These are phyloP conservation scores for Kwoniella botswanensis DNA, from an alignment of 768 basidiomycete species.

Conservation along the genomic window DNA sequence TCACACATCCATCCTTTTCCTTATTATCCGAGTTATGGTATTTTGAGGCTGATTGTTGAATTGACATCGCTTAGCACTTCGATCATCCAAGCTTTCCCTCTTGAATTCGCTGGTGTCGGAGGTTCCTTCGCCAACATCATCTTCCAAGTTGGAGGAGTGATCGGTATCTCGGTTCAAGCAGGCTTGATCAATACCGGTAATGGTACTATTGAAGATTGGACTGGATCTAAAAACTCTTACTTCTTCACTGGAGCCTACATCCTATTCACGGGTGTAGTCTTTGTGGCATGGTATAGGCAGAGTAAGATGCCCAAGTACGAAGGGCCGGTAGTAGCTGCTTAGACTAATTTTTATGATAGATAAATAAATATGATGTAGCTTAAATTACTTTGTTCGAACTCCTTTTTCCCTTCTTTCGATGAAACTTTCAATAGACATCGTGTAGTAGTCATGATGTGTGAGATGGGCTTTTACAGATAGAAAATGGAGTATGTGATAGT, in stretches of 20 bases:
- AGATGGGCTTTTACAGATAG: neutral
- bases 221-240: constrained; percentile 43
- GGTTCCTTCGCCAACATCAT: constrained; percentile 52
- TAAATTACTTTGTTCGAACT: neutral
- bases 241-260: constrained; percentile 50
- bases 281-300: constrained; percentile 46
- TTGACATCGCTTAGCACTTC: constrained; percentile 9
- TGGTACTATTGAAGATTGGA: constrained; percentile 50
- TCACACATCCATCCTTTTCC: constrained; percentile 7
- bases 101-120: constrained; percentile 47
- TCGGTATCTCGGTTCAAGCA: constrained; percentile 51
- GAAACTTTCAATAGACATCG: neutral
- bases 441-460: neutral
- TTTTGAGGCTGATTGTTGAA: neutral
- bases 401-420: too few species aligned
- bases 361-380: neutral
- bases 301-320: constrained; percentile 42
- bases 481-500: neutral
- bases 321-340: constrained; percentile 41
- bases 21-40: neutral
- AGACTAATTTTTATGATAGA: neutral
- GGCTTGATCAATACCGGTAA: constrained; percentile 47
- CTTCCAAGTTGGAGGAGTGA: constrained; percentile 51
- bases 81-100: constrained; percentile 41
- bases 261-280: constrained; percentile 42